Conservation (phyloP, 129 eudicot genomes). For the Erigeron canadensis region DNA sequence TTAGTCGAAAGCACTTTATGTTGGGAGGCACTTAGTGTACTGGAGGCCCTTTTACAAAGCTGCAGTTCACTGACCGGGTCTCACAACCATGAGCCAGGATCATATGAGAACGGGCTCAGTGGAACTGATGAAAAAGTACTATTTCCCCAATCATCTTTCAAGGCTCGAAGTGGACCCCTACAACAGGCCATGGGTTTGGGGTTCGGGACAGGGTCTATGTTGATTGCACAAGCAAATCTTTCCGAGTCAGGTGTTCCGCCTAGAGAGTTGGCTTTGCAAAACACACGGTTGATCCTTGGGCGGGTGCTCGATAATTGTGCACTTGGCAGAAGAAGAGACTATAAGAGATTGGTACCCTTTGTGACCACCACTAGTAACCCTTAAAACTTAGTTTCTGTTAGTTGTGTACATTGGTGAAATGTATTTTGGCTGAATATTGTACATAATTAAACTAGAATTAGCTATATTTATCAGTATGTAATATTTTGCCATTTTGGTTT, state of each 20-base stretch:
- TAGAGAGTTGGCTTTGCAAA: slow-evolving; percentile 80
- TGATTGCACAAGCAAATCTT: slow-evolving; percentile 37
- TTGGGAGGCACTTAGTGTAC: slow-evolving; percentile 97
- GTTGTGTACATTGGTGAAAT: slow-evolving; percentile 26
- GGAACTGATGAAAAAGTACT: slow-evolving; percentile 75
- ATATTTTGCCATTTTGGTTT: slow-evolving; percentile 17
- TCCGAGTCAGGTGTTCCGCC: slow-evolving; percentile 69
- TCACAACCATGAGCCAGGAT: slow-evolving; percentile 56
- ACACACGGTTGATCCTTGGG: slow-evolving; percentile 85
- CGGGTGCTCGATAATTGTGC: slow-evolving; percentile 90
- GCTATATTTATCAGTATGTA: slow-evolving; percentile 32
- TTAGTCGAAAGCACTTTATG: slow-evolving; percentile 94
- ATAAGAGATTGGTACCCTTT: slow-evolving; percentile 90
- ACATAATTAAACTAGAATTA: slow-evolving; percentile 31
- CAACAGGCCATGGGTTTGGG: slow-evolving; percentile 79
- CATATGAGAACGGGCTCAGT: slow-evolving; percentile 63
- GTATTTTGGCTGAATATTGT: slow-evolving; percentile 34
- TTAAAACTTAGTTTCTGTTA: slow-evolving; percentile 25
- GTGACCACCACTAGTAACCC: slow-evolving; percentile 65
- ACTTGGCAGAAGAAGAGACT: slow-evolving; percentile 90
- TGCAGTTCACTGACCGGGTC: slow-evolving; percentile 82
- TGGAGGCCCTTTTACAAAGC: slow-evolving; percentile 96
- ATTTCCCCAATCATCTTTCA: slow-evolving; percentile 83
- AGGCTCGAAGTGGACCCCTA: slow-evolving; percentile 92
- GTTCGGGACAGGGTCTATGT: slow-evolving; percentile 48